Evolutionary conservation across 1,284 basidiomycete genomes (phyloP).

Genomic region (Vanrija humicola): DNA sequence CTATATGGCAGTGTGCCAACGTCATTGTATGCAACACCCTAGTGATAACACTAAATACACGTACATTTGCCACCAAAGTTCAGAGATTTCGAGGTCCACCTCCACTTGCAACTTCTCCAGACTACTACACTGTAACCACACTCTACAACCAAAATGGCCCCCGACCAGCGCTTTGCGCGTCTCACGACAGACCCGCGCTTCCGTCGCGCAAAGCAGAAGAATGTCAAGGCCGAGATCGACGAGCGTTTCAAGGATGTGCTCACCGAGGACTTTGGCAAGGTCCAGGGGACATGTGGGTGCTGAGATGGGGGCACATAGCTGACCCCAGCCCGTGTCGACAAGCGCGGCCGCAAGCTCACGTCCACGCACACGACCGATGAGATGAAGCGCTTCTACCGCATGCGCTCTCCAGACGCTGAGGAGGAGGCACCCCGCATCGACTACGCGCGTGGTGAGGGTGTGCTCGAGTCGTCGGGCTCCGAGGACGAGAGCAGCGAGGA

Average conservation of each 20-base stretch:
- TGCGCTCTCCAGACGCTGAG: conserved; percentile 46
- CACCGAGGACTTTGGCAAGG: conserved; percentile 48
- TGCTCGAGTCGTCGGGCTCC: conserved; percentile 74
- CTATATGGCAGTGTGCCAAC: background rate
- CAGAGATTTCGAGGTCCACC: conserved; percentile 1
- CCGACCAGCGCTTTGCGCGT: conserved; percentile 77
- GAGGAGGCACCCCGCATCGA: conserved; percentile 57
- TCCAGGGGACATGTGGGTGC: conserved; percentile 32
- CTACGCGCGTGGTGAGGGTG: conserved; percentile 82
- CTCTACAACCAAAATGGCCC: conserved; percentile 2
- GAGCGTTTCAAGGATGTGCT: conserved; percentile 89
- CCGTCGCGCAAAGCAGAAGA: conserved; percentile 71
- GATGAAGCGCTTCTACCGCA: conserved; percentile 75
- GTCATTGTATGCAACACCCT: conserved; percentile 5
- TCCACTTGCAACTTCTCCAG: conserved; percentile 5
- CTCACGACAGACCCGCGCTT: conserved; percentile 91
- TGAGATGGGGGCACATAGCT: background rate
- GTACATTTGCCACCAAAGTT: background rate
- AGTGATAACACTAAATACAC: background rate
- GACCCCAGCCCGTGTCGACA: conserved; percentile 69
- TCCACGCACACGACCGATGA: conserved; percentile 67
- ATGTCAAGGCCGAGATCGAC: conserved; percentile 82
- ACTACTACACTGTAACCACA: background rate
- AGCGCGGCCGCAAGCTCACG: conserved; percentile 79
- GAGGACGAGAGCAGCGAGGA: conserved; percentile 63